phyloP scores from a whole-genome alignment of 345 rosid genomes.

The Lepidium didymum region DNA sequence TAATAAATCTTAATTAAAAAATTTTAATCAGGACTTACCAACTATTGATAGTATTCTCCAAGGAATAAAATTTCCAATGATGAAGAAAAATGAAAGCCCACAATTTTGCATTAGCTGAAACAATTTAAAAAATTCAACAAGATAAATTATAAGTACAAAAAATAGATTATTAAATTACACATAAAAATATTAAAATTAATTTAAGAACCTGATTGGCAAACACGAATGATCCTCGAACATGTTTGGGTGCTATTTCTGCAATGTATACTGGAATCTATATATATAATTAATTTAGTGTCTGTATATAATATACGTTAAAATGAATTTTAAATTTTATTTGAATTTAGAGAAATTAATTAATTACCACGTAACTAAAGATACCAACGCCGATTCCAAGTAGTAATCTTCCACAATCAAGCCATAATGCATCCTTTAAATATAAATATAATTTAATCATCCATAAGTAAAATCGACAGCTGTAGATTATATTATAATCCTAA shows the following conservation, averaged over 20 bases:
- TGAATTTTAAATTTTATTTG: neutral
- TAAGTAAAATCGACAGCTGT: neutral
- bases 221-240: conserved; percentile 23
- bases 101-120: conserved; percentile 24
- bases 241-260: conserved; percentile 25
- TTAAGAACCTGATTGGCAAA: conserved; percentile 26
- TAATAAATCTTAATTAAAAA: neutral
- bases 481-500: neutral
- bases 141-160: neutral
- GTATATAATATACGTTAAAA: neutral
- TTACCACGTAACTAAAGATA: conserved; percentile 28
- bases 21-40: conserved; percentile 7
- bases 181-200: neutral
- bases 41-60: conserved; percentile 23
- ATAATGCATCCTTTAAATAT: conserved; percentile 15
- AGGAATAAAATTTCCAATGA: conserved; percentile 21
- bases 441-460: neutral
- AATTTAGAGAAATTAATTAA: neutral
- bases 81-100: conserved; percentile 23
- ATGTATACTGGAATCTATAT: conserved; percentile 24
- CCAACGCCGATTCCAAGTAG: conserved; percentile 24
- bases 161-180: neutral
- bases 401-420: conserved; percentile 25
- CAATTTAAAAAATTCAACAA: neutral
- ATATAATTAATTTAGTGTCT: neutral